Conservation (phyloP, 73 alveolate genomes). For the Paramecium bursaria region DNA sequence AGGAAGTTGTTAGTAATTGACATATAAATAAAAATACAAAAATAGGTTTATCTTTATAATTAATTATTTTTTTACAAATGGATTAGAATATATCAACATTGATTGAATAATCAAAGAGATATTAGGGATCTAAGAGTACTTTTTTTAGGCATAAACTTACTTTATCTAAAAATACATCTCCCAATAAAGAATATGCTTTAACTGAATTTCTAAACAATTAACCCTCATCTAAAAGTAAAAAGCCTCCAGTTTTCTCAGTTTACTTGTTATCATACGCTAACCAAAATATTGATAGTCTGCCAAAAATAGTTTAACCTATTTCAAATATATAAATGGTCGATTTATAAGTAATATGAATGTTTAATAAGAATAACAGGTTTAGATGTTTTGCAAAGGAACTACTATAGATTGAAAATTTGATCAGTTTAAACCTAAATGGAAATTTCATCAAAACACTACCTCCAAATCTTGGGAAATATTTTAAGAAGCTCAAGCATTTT, state of each 20-base stretch:
- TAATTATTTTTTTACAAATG: no score
- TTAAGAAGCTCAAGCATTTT: slow-evolving; percentile 3
- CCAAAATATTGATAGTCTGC: slow-evolving; percentile 5
- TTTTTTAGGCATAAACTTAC: slow-evolving; percentile 7
- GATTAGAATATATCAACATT: slow-evolving; percentile 37
- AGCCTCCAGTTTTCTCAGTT: no score
- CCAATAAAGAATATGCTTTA: slow-evolving; percentile 24
- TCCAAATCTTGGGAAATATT: no score
- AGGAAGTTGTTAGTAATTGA: no score
- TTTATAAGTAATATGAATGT: slow-evolving; percentile 1
- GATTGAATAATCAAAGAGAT: slow-evolving; percentile 36
- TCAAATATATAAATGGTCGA: slow-evolving; percentile 49
- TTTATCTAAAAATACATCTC: slow-evolving; percentile 33
- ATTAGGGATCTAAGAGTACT: slow-evolving; percentile 19
- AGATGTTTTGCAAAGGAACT: slow-evolving; percentile 66
- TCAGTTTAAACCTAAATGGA: slow-evolving; percentile 44
- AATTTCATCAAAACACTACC: slow-evolving; percentile 64
- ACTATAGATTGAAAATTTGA: slow-evolving; percentile 15
- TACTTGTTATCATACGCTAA: slow-evolving; percentile 20
- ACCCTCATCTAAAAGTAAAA: no score
- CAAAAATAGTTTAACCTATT: slow-evolving; percentile 24
- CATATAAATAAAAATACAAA: no score
- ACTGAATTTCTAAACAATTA: no score
- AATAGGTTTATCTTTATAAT: no score
- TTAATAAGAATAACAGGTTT: slow-evolving; percentile 55